These are phyloP conservation scores for Nannizziopsis arthrosporioides DNA, from an alignment of 2,329 filamentous ascomycete species.

Conservation along the genomic window DNA sequence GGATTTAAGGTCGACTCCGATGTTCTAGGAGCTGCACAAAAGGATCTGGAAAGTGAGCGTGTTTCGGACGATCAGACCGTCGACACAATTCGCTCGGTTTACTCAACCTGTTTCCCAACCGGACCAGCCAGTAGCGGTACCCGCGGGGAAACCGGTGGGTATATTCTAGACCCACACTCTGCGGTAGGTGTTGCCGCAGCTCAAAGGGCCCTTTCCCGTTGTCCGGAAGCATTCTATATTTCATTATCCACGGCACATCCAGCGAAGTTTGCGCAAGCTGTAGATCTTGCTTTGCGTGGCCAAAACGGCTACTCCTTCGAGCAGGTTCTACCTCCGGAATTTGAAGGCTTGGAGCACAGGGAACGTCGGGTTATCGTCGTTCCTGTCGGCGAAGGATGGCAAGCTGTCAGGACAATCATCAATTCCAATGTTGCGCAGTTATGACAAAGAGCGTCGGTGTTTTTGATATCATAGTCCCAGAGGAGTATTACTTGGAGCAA, in stretches of 20 bases:
- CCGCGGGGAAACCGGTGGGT: slow-evolving; percentile 43
- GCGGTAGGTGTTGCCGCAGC: slow-evolving; percentile 76
- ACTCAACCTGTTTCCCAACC: slow-evolving; percentile 44
- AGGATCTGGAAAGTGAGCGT: slow-evolving; percentile 69
- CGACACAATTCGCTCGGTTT: slow-evolving; percentile 50
- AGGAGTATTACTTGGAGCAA: no score
- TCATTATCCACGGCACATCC: slow-evolving; percentile 88
- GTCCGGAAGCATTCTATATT: slow-evolving; percentile 53
- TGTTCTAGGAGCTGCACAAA: slow-evolving; percentile 58
- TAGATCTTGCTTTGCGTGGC: slow-evolving; percentile 63
- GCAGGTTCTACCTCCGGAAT: slow-evolving; percentile 68
- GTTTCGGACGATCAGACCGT: slow-evolving; percentile 55
- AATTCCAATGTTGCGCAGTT: slow-evolving; percentile 53
- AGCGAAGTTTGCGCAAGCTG: slow-evolving; percentile 82
- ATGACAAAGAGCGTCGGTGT: not conserved
- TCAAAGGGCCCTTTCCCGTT: slow-evolving; percentile 52
- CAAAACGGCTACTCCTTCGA: slow-evolving; percentile 65
- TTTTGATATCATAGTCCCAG: no score
- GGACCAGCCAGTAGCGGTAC: slow-evolving; percentile 26
- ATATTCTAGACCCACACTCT: slow-evolving; percentile 86
- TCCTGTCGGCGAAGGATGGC: slow-evolving; percentile 53
- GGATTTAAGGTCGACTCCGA: slow-evolving; percentile 70
- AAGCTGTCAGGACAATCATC: slow-evolving; percentile 63
- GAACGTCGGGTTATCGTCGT: slow-evolving; percentile 62
- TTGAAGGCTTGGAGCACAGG: slow-evolving; percentile 64